Evolutionary conservation across 2,329 filamentous ascomycete species (phyloP).

Genomic region (Capronia coronata): DNA sequence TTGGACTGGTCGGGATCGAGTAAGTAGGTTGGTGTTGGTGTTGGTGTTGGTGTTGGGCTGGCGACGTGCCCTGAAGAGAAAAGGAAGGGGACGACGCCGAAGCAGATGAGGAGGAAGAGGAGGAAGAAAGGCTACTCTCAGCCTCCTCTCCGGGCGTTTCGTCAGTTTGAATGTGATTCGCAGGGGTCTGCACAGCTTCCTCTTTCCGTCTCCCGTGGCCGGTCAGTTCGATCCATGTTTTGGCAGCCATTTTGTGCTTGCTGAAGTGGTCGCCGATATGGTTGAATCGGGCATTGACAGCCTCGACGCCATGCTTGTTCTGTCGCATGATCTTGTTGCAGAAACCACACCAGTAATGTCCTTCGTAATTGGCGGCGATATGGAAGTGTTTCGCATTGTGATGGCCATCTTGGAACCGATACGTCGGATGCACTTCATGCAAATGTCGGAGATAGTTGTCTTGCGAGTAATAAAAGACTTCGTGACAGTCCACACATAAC

Average conservation of each 20-base stretch:
- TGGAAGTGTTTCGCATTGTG: conserved; percentile 46
- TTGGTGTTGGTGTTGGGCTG: neutral
- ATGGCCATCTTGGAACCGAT: conserved; percentile 28
- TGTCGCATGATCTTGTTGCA: conserved; percentile 56
- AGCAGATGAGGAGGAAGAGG: conserved; percentile 1
- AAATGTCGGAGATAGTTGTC: conserved; percentile 53
- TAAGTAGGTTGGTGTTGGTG: too few species aligned
- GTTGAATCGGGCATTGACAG: conserved; percentile 57
- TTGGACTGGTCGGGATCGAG: neutral
- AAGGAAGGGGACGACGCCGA: neutral
- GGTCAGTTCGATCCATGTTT: conserved; percentile 23
- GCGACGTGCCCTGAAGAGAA: neutral
- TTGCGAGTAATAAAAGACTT: conserved; percentile 9
- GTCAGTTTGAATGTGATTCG: neutral
- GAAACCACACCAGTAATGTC: conserved; percentile 82
- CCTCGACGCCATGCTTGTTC: conserved; percentile 45
- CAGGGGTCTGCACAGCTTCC: neutral
- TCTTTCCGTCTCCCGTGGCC: conserved; percentile 12
- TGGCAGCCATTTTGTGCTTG: conserved; percentile 28
- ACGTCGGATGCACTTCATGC: conserved; percentile 2
- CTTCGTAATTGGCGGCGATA: conserved; percentile 59
- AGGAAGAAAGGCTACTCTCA: neutral
- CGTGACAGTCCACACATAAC: conserved; percentile 49
- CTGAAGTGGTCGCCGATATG: conserved; percentile 62
- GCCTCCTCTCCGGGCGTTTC: neutral